A percentile compares a stretch with the other conserved stretches of the same genome.
Evolutionary conservation across 192 early-diverging fungal species (phyloP).

Genomic region (Linnemannia zychae): DNA sequence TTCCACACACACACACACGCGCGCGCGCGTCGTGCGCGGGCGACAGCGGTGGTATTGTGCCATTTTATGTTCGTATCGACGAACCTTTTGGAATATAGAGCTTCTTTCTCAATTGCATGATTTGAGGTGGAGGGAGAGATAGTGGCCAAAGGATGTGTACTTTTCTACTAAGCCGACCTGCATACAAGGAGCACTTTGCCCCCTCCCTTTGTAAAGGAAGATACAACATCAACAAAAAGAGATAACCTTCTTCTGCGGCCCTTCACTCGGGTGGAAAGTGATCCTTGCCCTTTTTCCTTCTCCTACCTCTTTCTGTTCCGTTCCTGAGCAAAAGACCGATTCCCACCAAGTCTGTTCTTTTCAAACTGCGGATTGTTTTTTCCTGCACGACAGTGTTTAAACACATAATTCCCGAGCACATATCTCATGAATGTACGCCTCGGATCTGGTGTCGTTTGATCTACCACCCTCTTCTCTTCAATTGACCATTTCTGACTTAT

Average conservation of each 20-base stretch:
- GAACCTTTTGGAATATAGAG: not conserved
- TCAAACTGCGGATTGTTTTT: not conserved
- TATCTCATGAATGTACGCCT: not conserved
- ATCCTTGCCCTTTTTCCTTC: not conserved
- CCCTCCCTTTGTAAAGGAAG: not conserved
- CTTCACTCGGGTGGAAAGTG: not conserved
- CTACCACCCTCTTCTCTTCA: not conserved
- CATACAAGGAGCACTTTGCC: not conserved
- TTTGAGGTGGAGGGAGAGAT: not conserved
- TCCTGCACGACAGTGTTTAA: not conserved
- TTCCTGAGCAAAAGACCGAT: not conserved
- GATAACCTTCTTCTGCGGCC: not conserved
- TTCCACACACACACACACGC: not conserved
- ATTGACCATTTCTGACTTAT: not conserved
- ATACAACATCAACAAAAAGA: not conserved
- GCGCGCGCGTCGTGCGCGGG: not conserved
- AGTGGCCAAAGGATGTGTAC: not conserved
- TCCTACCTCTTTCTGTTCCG: not conserved
- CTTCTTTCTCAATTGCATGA: not conserved
- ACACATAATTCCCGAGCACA: not conserved
- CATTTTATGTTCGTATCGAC: not conserved
- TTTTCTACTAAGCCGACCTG: constrained; percentile 1
- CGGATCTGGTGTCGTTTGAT: not conserved
- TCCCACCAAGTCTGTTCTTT: not conserved
- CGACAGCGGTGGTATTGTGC: not conserved